Conservation (phyloP, 2,329 filamentous ascomycete species). For the Cercospora janseana region DNA sequence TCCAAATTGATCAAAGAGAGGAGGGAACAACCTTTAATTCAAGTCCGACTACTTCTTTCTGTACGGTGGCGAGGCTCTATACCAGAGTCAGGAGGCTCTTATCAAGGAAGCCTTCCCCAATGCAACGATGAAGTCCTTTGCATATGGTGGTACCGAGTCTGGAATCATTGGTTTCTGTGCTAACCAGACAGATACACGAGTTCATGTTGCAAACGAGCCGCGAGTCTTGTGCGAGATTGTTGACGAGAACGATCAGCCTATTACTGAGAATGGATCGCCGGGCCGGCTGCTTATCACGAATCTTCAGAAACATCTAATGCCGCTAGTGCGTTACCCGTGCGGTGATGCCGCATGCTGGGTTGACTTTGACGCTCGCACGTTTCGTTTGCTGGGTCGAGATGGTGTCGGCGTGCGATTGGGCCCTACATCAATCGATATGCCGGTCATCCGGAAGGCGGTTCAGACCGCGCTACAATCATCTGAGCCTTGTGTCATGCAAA, state of each 20-base stretch:
- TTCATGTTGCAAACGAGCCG: conserved; percentile 1
- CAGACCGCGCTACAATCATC: too few relatives aligned
- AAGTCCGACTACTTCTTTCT: too few relatives aligned
- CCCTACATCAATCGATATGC: conserved; percentile 8
- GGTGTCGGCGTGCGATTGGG: conserved; percentile 2
- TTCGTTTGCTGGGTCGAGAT: conserved; percentile 7
- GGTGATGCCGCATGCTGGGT: conserved; percentile 8
- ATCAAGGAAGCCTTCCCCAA: conserved; percentile 5
- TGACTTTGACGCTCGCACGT: neutral
- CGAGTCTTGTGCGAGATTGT: neutral
- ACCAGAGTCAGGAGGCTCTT: conserved; percentile 2
- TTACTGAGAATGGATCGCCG: conserved; percentile 1
- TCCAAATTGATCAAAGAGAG: conserved; percentile 6
- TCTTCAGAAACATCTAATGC: neutral
- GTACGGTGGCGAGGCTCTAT: conserved; percentile 7
- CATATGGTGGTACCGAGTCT: too few relatives aligned
- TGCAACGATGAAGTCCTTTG: conserved; percentile 2
- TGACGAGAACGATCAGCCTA: neutral
- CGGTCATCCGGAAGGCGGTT: neutral
- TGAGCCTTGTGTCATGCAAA: too few relatives aligned
- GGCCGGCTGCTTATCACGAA: conserved; percentile 5
- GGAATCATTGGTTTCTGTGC: conserved; percentile 4
- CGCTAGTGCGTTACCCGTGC: neutral
- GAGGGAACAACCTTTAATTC: neutral
- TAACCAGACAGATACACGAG: neutral